Evolutionary conservation across 2,329 filamentous ascomycete species (phyloP).

Genomic region (Fusarium buharicum): DNA sequence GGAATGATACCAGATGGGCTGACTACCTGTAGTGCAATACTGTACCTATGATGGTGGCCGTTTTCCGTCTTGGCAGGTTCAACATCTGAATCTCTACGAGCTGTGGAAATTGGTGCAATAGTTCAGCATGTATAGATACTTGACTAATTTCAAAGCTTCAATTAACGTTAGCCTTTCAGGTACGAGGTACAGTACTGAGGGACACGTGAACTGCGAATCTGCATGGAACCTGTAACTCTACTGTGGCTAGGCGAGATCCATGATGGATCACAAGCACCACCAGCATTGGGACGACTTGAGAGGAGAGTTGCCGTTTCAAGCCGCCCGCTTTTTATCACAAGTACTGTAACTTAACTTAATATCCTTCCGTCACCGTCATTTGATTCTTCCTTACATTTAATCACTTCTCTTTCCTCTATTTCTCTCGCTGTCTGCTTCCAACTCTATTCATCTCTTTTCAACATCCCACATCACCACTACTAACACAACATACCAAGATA

Average conservation of each 20-base stretch:
- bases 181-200: not conserved
- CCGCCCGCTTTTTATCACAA: conserved; percentile 18
- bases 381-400: conserved; percentile 12
- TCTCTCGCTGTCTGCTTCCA: not conserved
- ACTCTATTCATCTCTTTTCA: conserved; percentile 1
- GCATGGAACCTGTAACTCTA: too few relatives aligned
- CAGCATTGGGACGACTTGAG: not conserved
- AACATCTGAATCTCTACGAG: not conserved
- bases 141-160: not conserved
- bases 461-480: not conserved
- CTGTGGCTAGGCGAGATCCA: not conserved
- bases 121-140: not conserved
- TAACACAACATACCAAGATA: conserved; percentile 16
- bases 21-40: not conserved
- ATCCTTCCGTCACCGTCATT: conserved; percentile 11
- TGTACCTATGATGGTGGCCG: conserved; percentile 12
- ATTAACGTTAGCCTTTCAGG: conserved; percentile 1
- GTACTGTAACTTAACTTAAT: not conserved
- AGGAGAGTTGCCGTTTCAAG: conserved; percentile 22
- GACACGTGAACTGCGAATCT: not conserved
- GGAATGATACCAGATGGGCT: conserved; percentile 19
- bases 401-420: not conserved
- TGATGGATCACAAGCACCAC: not conserved
- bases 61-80: conserved; percentile 33
- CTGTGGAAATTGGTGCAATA: not conserved